Base-by-base conservation (phyloP, 176 grass and related monocot genomes). In the Rhynchospora pubera region DNA sequence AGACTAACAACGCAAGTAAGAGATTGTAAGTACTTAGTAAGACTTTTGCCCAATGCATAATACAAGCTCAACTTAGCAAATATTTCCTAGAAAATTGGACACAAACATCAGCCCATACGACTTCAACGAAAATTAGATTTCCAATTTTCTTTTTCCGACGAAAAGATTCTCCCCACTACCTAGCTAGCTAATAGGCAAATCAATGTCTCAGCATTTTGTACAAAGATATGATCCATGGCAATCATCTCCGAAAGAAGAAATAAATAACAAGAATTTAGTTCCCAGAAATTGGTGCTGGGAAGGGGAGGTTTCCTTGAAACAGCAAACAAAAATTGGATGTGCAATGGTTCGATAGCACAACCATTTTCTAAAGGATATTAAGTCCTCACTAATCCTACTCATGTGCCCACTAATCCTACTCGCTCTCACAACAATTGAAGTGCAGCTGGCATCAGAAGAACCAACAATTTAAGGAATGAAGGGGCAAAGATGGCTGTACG, bases 241-340 rank as follows among this genome's bases (percentile, higher is more conserved):
- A 79, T 79, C 77, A 61, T 59, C 57, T 34, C 19, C 14, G 43
- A 79, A 79, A 34, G 28, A 62, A 34, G 14, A 57, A 21, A 59
- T 19, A 62, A 79, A 80, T 44, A 62, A 42, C 15, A 80, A 58
- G 53, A 80, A 80, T 61, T 44, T 5, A 34, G 18, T 80, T 80
- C 77, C 53, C 30, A 34, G 19, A 80, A 46, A 62, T 80, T 46
- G 57, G 58, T 44, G 34, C 58, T 23, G 57, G 16, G 28, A 61
- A 47, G 77, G 57, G 77, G 71, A 55, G 48, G 48, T 76, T 55
- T 22, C 71, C 48, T 55, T 53, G 47, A 55, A 76, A 76, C 47
- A 76, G 71, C 77, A 80, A 80, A 80, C 57, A 42, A 62, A 76
- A 62, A 80, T 80, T 46, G 77, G 77, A 80, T 62, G 52, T 45